Conservation (phyloP, 169 alveolate genomes). For the Plasmodium fragile region DNA sequence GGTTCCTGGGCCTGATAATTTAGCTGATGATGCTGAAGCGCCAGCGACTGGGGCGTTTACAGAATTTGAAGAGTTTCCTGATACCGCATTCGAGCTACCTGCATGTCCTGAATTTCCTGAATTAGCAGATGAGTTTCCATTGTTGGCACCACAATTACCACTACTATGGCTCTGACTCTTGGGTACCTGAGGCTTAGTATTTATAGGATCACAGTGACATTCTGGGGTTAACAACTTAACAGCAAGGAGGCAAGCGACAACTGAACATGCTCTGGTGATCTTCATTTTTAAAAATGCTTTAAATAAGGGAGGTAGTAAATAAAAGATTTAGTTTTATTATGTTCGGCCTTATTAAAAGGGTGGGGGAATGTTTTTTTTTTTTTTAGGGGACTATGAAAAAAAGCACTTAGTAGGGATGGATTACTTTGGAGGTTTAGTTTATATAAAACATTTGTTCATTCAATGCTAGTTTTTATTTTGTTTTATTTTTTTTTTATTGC, state of each 20-base stretch:
- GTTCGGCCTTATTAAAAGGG: background rate
- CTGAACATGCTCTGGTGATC: constrained; percentile 26
- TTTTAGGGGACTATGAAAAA: background rate
- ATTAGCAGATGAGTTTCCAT: background rate
- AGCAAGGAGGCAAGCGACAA: constrained; percentile 21
- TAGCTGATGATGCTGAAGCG: background rate
- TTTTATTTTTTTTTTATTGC: too few species aligned
- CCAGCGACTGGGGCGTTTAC: background rate
- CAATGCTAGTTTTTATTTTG: background rate
- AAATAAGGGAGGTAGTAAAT: background rate
- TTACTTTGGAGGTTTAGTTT: background rate
- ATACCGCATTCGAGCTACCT: background rate
- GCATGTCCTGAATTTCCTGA: background rate
- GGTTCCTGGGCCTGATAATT: background rate
- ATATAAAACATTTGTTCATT: background rate
- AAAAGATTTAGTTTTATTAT: background rate
- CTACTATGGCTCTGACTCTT: background rate
- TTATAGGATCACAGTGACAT: constrained; percentile 22
- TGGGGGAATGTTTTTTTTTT: too few species aligned
- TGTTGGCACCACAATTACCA: background rate
- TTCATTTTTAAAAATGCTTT: constrained; percentile 11
- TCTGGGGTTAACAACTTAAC: constrained; percentile 14
- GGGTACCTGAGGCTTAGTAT: background rate
- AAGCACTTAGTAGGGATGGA: background rate
- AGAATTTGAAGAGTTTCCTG: background rate